Evolutionary conservation across 768 basidiomycete species (phyloP), one percentile per base, ranked within the genome.

Genomic region (Lactarius sanguifluus): DNA sequence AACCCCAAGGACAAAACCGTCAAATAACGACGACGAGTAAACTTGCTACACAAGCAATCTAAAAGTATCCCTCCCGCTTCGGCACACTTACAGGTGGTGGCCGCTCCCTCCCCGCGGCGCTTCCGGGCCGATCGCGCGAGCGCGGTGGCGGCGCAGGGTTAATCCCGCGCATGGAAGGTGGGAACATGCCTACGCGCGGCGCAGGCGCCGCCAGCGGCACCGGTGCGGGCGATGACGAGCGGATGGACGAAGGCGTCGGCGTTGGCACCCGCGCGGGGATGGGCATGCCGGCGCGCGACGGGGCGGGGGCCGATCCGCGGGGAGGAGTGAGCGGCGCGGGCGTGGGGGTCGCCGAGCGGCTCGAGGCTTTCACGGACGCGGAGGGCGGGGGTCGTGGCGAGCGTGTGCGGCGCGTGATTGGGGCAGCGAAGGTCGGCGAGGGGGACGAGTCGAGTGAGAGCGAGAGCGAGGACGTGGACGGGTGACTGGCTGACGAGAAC

Each of bases 41-140:
- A 28, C 9, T 5, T 0, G 34, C 16, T 30, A n/a, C 30, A 59
- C 12, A 25, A 13, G 9, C n/a, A 23, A 25, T 38, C 45, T 81
- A 75, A 88, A 73, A 89, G 82, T 86, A 89, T 85, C 86, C 86
- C 54, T 87, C 86, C 56, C 83, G 79, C 70, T 79, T 82, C 28
- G 85, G 83, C 55, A 85, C 76, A 25, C 82, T 83, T 2, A 83
- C 78, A 4, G 81, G 83, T 5, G 84, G 81, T 23, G 83, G 79
- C 25, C 83, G 81, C 67, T 78, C 67, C 7, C 67, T 79, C 16
- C 78, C 80, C 23, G 79, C 70, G 34, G 79, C 73, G 72, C 87
- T 90, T 15, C 83, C 82, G 2, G 90, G 89, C 12, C 90, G 79
- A 75, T 89, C 85, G 25, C 79, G 78, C 62, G 89, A 90, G 59